Evolutionary conservation across 2,329 filamentous ascomycete genomes (phyloP), one percentile per base, ranked within the genome.

Genomic region (Aureobasidium sp.): DNA sequence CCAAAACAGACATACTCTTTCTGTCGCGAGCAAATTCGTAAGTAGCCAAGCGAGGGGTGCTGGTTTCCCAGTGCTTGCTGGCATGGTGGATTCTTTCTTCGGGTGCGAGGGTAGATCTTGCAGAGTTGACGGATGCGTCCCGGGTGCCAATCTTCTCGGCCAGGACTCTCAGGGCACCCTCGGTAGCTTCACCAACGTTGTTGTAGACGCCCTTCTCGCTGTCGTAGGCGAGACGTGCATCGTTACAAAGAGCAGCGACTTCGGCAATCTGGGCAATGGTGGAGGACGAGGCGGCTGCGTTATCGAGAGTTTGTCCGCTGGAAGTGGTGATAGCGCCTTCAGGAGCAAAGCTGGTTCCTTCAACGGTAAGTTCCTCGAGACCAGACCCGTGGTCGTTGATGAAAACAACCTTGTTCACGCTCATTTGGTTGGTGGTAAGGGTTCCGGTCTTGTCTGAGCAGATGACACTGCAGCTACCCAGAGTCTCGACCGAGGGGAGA

Each of bases 391-490:
- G 75, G 66, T 88, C 84, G 68, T 84, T 86, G 66, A 99, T 80
- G 71, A 92, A 90, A 50, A 96, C 89, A 60, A 97, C 77, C 76
- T 93, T 95, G 79, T 86, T 94, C 60, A 96, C 94, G 71, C 94
- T 97, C 94, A 99, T 99, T 76, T 97, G 92, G 77, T 99, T 99
- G 42, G 94, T 99, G 11, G 94, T 99, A 71, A 99, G 78, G 51
- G 94, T 99, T 67, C 94, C 95, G 5, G 94, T 99, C 81, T 99
- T 99, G 80, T 99, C 94, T 4, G 95, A 99, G 79, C 95, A 99
- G 73, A 99, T 96, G 61, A 99, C 92, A 70, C 94, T 99, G 83
- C 94, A 99, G 81, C 94, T 99, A 71, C 94, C 94, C 57, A 99
- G 82, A 13, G 94, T 99, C 77, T 99, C 94, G 57, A 99, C 94